Evolutionary conservation across 768 basidiomycete genomes (phyloP).

Genomic region (Boletus eberwhitei): DNA sequence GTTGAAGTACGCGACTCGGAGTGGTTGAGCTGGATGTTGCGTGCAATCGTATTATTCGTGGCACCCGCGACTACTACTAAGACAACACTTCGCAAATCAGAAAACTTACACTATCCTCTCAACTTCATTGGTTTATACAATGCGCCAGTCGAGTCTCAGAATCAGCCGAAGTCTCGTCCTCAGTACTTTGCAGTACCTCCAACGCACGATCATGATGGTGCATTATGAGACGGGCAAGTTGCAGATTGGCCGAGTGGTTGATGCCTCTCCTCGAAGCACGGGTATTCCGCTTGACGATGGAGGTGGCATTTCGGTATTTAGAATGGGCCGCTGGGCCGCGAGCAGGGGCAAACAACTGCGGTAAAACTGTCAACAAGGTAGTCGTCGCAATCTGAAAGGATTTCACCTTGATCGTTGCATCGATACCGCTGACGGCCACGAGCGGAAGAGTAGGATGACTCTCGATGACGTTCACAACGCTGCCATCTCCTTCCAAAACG

Average conservation of each 20-base stretch:
- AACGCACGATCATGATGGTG: slow-evolving; percentile 29
- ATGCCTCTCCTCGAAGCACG: slow-evolving; percentile 30
- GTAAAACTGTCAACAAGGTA: background rate
- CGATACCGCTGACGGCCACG: slow-evolving; percentile 85
- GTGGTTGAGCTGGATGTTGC: slow-evolving; percentile 1
- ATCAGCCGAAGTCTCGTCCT: slow-evolving; percentile 24
- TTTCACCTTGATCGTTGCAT: slow-evolving; percentile 75
- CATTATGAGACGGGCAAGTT: slow-evolving; percentile 30
- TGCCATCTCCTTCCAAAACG: slow-evolving; percentile 80
- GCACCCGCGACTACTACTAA: background rate
- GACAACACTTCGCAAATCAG: background rate
- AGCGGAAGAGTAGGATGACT: slow-evolving; percentile 75
- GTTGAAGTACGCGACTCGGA: too few relatives aligned
- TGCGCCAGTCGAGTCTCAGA: slow-evolving; percentile 23
- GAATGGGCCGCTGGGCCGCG: slow-evolving; percentile 49
- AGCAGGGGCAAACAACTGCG: slow-evolving; percentile 65
- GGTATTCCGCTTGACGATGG: slow-evolving; percentile 57
- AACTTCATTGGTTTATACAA: slow-evolving; percentile 30
- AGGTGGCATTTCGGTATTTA: slow-evolving; percentile 45
- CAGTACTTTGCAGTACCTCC: slow-evolving; percentile 22
- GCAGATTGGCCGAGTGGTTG: slow-evolving; percentile 20
- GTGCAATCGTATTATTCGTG: too few relatives aligned
- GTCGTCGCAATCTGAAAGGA: background rate
- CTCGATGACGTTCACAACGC: slow-evolving; percentile 84
- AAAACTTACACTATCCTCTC: slow-evolving; percentile 1